These are phyloP conservation scores for Sutorius australiensis DNA, from an alignment of 768 basidiomycete genomes.

Conservation along the genomic window DNA sequence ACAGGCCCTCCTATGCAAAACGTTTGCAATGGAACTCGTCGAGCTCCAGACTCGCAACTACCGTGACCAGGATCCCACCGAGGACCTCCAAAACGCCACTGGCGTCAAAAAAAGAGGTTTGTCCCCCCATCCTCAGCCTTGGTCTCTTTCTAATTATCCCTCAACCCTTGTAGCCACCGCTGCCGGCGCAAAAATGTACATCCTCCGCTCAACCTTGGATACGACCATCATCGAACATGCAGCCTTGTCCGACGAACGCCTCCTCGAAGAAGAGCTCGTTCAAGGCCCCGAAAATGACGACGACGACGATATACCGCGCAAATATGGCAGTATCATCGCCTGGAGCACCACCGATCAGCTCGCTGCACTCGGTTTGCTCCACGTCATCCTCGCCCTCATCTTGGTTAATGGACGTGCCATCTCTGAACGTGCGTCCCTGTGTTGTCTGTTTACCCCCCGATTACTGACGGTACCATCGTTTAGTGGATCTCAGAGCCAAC, in stretches of 20 bases:
- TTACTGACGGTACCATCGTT: neutral
- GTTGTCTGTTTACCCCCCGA: neutral
- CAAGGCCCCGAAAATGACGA: slow-evolving; percentile 46
- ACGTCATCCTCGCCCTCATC: slow-evolving; percentile 78
- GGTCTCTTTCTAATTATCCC: neutral
- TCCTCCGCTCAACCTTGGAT: slow-evolving; percentile 74
- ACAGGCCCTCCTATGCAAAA: slow-evolving; percentile 57
- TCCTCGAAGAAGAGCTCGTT: slow-evolving; percentile 46
- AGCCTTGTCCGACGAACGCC: slow-evolving; percentile 42
- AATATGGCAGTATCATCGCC: slow-evolving; percentile 67
- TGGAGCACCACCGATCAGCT: slow-evolving; percentile 71
- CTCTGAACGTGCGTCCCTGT: slow-evolving; percentile 53
- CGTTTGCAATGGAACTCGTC: slow-evolving; percentile 82
- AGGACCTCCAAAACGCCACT: slow-evolving; percentile 48
- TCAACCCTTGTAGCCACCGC: slow-evolving; percentile 36
- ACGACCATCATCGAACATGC: slow-evolving; percentile 59
- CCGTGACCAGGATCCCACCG: slow-evolving; percentile 37
- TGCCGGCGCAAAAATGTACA: slow-evolving; percentile 72
- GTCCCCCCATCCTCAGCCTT: neutral
- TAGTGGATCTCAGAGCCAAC: slow-evolving; percentile 70
- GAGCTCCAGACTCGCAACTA: slow-evolving; percentile 62
- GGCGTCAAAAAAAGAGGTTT: slow-evolving; percentile 68
- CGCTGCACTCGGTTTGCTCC: slow-evolving; percentile 67
- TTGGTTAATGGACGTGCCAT: slow-evolving; percentile 76
- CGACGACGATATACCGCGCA: slow-evolving; percentile 46